Base-by-base conservation (phyloP, 2,329 filamentous ascomycete species). In the Myriosclerotinia curreyana region DNA sequence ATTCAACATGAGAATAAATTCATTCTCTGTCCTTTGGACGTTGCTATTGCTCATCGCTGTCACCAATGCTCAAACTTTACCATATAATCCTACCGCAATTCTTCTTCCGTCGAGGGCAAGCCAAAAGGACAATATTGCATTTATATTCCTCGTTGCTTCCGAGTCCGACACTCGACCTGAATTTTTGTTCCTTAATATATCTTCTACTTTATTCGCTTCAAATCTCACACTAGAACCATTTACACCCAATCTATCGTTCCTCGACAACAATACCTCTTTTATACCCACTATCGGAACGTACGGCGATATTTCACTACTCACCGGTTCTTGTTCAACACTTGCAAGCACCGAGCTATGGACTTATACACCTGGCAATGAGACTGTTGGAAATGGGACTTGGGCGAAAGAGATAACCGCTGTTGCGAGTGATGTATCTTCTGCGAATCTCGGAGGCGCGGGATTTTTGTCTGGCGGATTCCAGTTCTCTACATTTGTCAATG, bases 11-110 rank as follows among this genome's bases (percentile, higher is more conserved):
- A 69, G 62, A 64, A 60, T 51, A 54, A 51, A 62, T 64, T 54
- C 68, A 55, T 63, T 55, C 46, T 36, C 40, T 54, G 67, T 68
- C 63, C 66, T 71, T 62, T 69, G 67, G 66, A 67, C 63, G 53
- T 64, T 68, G 28, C 22, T 55, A 36, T 38, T 65, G 46, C 52
- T 67, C 56, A 36, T 66, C 14, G 17, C 67, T n/a, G 44, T 44
- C 14, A 28, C 44, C 50, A 31, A 62, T 36, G 62, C 81, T 60
- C 78, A 81, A 70, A 75, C 75, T 56, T 81, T 92, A 60, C 92
- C 91, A 34, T 96, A 96, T 78, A 86, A 87, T 63, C 89, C 91
- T 3, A 92, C 92, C 0, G 86, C 84, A 38, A 82, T 96, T 60
- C 82, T 94, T 65, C 81, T 86, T 53, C 76, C 77, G 20, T 79